phyloP scores from a whole-genome alignment of 768 basidiomycete genomes.

The Hydnum rufescens region DNA sequence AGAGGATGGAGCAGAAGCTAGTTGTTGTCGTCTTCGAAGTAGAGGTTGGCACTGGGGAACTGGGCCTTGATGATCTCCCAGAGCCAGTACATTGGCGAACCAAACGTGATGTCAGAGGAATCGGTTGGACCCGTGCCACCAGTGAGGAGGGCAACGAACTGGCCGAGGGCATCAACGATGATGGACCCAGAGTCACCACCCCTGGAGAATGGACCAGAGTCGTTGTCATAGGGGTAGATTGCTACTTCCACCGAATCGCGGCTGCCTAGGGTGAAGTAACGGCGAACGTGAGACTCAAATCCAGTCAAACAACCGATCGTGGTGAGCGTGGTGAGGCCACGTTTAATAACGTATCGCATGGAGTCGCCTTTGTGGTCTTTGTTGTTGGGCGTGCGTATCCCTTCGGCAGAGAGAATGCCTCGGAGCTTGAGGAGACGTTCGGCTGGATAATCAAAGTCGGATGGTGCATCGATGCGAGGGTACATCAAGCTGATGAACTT shows the following conservation, averaged over 20 bases:
- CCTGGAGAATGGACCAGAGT: slow-evolving; percentile 13
- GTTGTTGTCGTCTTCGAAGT: slow-evolving; percentile 7
- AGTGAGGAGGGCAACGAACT: slow-evolving; percentile 11
- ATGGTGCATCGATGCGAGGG: slow-evolving; percentile 7
- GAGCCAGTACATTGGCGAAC: slow-evolving; percentile 13
- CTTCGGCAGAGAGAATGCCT: slow-evolving; percentile 13
- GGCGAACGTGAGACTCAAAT: slow-evolving; percentile 13
- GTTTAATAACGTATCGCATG: slow-evolving; percentile 14
- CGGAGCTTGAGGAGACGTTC: slow-evolving; percentile 13
- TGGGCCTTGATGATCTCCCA: slow-evolving; percentile 13
- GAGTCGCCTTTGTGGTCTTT: slow-evolving; percentile 14
- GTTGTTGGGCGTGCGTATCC: slow-evolving; percentile 13
- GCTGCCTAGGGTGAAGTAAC: slow-evolving; percentile 10
- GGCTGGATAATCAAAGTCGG: slow-evolving; percentile 15
- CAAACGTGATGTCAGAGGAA: slow-evolving; percentile 15
- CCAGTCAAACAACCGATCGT: slow-evolving; percentile 15
- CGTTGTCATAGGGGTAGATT: slow-evolving; percentile 11
- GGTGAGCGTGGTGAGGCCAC: slow-evolving; percentile 14
- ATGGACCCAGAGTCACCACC: slow-evolving; percentile 15
- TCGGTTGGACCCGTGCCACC: slow-evolving; percentile 13
- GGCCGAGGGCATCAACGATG: slow-evolving; percentile 12
- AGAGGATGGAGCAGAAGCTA: slow-evolving; percentile 11
- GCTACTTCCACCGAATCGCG: slow-evolving; percentile 12
- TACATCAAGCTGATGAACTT: slow-evolving; percentile 8
- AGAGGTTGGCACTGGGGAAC: slow-evolving; percentile 15